Percentiles rank a stretch among this genome's conserved stretches.
These are phyloP conservation scores for Themeda triandra DNA, from an alignment of 176 grass and related monocot species.

Conservation along the genomic window DNA sequence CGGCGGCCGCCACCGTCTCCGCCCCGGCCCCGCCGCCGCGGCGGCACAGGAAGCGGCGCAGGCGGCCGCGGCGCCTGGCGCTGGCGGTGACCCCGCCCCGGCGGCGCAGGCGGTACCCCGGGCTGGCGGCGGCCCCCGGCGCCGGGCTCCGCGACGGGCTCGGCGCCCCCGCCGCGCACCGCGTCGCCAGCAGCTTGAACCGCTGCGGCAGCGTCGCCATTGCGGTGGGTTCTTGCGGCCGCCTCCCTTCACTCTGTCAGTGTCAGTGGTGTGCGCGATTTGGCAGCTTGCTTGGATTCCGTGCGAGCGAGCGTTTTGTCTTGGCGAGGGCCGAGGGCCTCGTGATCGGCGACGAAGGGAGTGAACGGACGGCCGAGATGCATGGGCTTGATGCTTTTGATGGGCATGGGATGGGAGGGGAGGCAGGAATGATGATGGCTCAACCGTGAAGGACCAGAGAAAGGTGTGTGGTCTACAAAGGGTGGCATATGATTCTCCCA, in stretches of 20 bases:
- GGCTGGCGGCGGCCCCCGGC: slow-evolving; percentile 1
- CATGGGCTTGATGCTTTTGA: too few species aligned
- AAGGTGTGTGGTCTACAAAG: slow-evolving; percentile 25
- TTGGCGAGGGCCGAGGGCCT: neutral
- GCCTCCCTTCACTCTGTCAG: neutral
- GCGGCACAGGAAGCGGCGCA: slow-evolving; percentile 19
- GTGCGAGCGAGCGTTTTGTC: neutral
- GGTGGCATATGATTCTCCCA: slow-evolving; percentile 7
- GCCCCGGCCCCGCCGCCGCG: neutral
- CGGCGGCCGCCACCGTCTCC: neutral
- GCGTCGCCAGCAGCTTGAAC: slow-evolving; percentile 71
- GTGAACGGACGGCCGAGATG: neutral
- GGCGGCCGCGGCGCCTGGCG: neutral
- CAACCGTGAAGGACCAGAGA: slow-evolving; percentile 10
- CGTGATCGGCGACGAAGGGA: neutral
- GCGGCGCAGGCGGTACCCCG: slow-evolving; percentile 35
- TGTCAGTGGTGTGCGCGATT: neutral
- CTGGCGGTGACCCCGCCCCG: neutral
- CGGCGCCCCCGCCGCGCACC: slow-evolving; percentile 51
- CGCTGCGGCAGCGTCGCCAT: slow-evolving; percentile 74
- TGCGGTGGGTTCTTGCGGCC: neutral
- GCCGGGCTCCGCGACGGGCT: slow-evolving; percentile 46
- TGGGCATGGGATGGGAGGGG: neutral
- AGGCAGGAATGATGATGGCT: slow-evolving; percentile 21
- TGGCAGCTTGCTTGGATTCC: neutral